Base-by-base conservation (phyloP, 2,329 filamentous ascomycete genomes). In the Epichloe uncinata region DNA sequence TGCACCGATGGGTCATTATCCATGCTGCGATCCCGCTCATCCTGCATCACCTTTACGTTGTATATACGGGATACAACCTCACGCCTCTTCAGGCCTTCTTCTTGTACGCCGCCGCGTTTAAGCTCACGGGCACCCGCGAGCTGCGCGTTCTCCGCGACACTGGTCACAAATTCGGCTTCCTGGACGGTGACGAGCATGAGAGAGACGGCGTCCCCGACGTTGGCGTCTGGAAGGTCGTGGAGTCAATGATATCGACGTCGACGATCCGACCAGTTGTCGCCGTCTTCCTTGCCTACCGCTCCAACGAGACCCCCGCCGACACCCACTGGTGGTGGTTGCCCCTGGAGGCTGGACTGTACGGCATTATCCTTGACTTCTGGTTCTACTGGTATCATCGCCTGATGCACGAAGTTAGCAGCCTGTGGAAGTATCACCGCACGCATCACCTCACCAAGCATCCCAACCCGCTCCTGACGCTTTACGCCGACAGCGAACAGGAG, bases 351-450 rank as follows among this genome's bases (percentile, higher is more conserved):
- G 50, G 50, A 5, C 18, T 33, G 20, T 52, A 52, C 20, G 46
- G 26, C 0, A 43, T 52, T 16, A 45, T 52, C 20, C 50, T 52
- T 6, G 50, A 52, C 33, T 52, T 52, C 34, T 52, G 47, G 33
- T 52, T 52, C 50, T 52, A 52, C 42, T 52, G 50, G 50, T 52
- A 52, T 9, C 50, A 52, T 26, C 13, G 50, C 12, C 37, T 52
- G n/a, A 52, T 52, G 50, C 50, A 52, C 11, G 47, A 52, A 4
- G 50, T 52, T 2, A 7, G 42, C 12, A 13, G 47, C 3, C 43
- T 52, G 5, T 52, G 50, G 50, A 49, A 52, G 37, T 52, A 43
- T 11, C 50, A 52, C 38, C 50, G 50, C 26, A 52, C 50, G 2
- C 50, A 52, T 22, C 50, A 52, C 38, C 47, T 52, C 3, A 52